A percentile compares a stretch with the other conserved stretches of the same genome.
These are phyloP conservation scores for Achlya hypogyna DNA, from an alignment of 352 stramenopile species.

Conservation along the genomic window DNA sequence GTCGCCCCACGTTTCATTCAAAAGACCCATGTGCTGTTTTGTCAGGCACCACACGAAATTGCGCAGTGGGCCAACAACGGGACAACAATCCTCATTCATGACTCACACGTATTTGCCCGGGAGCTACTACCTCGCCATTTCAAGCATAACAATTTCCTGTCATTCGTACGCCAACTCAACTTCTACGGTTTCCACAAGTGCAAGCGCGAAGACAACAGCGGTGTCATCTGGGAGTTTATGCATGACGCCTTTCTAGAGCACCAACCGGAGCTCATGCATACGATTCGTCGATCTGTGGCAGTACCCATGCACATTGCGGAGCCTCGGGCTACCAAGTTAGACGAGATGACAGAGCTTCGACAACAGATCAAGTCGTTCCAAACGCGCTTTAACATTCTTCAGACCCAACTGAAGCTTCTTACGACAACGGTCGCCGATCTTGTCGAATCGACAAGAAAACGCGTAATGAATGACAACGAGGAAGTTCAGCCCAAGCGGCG, in stretches of 20 bases:
- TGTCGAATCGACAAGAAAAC: not conserved
- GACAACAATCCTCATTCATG: constrained; percentile 22
- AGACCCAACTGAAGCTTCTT: not conserved
- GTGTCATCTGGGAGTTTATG: constrained; percentile 85
- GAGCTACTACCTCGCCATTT: constrained; percentile 25
- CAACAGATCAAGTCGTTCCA: constrained; percentile 5
- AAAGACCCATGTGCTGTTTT: constrained; percentile 12
- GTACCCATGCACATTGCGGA: not conserved
- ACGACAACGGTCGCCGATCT: not conserved
- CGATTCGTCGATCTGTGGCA: constrained; percentile 66
- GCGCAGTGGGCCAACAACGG: constrained; percentile 24
- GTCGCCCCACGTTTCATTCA: constrained; percentile 14
- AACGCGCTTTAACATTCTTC: not conserved
- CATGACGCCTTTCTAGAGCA: constrained; percentile 83
- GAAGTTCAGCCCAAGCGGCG: not conserved
- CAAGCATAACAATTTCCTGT: constrained; percentile 24
- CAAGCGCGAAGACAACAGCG: constrained; percentile 19
- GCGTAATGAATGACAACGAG: not conserved
- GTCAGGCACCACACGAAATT: not conserved
- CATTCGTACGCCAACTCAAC: constrained; percentile 28
- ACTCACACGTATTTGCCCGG: constrained; percentile 20
- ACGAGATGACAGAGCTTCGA: not conserved
- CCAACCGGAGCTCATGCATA: constrained; percentile 68
- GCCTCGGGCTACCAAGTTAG: not conserved
- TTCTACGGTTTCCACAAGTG: constrained; percentile 31